Base-by-base conservation (phyloP, 2,329 filamentous ascomycete genomes). In the Monilinia fructigena region DNA sequence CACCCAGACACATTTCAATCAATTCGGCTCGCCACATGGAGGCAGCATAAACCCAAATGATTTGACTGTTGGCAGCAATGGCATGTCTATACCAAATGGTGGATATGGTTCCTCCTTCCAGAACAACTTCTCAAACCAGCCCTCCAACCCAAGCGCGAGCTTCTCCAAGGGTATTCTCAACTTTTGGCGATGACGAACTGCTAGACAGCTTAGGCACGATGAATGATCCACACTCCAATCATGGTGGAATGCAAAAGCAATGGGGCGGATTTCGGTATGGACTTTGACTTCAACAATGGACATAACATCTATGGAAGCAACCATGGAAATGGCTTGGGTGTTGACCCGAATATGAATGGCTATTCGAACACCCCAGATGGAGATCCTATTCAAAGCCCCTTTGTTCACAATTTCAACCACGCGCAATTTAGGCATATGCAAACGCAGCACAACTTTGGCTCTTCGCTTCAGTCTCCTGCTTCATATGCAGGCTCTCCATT, bases 281-380 rank as follows among this genome's bases (percentile, higher is more conserved):
- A 82, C 65, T 87, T 90, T 77, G 81, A 81, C 68, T 88, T 84
- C 72, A 80, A 81, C 68, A 87, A 83, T 72, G 76, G 79, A 42
- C 83, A 86, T 65, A 80, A 80, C 60, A 80, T 84, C 23, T 88
- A 85, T 72, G 73, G 78, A 65, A 76, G 77, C 63, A 79, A 89
- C 67, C 87, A 89, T 67, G 82, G 80, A 61, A 83, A 81, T 68
- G 75, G 80, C 67, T 77, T 89, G 48, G 84, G 87, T 68, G 85
- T 89, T 73, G 88, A 91, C 70, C 86, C 83, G 28, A 75, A 84
- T 58, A 87, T 92, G 75, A 89, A 90, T 74, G 87, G 92, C 69
- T 98, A 90, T 78, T 97, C 94, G 26, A 92, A 91, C 76, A 97
- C 93, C 2, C 93, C 94, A 4, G 94, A 98, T 68, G 92, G 92